Conservation (phyloP, 441 rosid genomes). For the Isatis lusitanica region DNA sequence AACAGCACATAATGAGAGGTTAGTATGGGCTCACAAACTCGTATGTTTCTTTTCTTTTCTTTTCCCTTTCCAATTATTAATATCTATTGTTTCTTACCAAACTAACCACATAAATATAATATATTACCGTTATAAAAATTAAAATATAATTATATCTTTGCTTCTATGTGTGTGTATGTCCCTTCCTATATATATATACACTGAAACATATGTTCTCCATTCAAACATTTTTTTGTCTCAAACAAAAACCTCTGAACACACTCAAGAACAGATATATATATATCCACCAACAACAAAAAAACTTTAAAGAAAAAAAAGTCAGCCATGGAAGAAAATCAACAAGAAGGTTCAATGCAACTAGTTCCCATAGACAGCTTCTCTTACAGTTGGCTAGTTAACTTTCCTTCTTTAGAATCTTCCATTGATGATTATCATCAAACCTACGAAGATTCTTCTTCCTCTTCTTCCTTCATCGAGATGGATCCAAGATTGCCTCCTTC, state of each 20-base stretch:
- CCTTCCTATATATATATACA: slow-evolving; percentile 43
- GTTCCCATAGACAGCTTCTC: slow-evolving; percentile 91
- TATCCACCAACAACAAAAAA: not conserved
- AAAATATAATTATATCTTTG: not conserved
- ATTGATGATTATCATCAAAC: slow-evolving; percentile 53
- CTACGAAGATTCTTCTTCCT: slow-evolving; percentile 72
- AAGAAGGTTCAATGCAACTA: slow-evolving; percentile 56
- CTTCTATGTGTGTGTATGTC: slow-evolving; percentile 26
- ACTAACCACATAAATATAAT: slow-evolving; percentile 53
- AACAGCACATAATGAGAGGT: slow-evolving; percentile 55
- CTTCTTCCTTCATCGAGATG: slow-evolving; percentile 92
- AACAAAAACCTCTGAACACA: slow-evolving; percentile 22
- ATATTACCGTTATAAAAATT: slow-evolving; percentile 22
- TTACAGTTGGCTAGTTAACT: slow-evolving; percentile 83
- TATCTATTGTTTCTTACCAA: slow-evolving; percentile 62
- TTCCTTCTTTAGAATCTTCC: slow-evolving; percentile 49
- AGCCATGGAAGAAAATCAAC: slow-evolving; percentile 35
- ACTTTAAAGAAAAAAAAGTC: not conserved
- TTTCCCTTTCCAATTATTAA: slow-evolving; percentile 59
- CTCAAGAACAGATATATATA: slow-evolving; percentile 9
- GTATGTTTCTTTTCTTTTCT: slow-evolving; percentile 48
- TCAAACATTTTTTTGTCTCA: slow-evolving; percentile 34
- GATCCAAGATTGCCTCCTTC: slow-evolving; percentile 93
- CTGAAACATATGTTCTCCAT: slow-evolving; percentile 36
- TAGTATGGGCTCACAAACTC: slow-evolving; percentile 59